These are phyloP conservation scores for Rubia yunnanensis DNA, from an alignment of 257 asterid species.

Conservation along the genomic window DNA sequence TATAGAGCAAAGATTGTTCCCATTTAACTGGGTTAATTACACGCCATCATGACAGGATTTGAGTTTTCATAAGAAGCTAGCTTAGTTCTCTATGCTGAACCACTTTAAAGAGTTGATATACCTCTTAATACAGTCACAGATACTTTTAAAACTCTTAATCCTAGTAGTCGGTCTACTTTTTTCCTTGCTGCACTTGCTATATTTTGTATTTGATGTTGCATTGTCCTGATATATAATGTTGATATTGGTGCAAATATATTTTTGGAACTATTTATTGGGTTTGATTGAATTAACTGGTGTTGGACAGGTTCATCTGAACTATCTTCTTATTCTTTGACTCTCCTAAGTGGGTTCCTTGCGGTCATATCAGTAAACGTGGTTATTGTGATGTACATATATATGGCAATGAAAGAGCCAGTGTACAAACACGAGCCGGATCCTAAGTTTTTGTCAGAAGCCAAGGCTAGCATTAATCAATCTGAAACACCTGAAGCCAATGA, in stretches of 20 bases:
- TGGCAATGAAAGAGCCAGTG: constrained; percentile 88
- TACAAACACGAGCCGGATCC: constrained; percentile 72
- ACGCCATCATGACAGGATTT: not conserved
- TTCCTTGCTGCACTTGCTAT: not conserved
- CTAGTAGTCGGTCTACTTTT: not conserved
- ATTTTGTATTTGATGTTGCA: not conserved
- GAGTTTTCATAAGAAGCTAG: not conserved
- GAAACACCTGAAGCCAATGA: constrained; percentile 9
- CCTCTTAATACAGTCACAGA: too few relatives aligned
- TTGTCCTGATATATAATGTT: not conserved
- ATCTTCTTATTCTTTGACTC: constrained; percentile 56
- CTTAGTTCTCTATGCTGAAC: not conserved
- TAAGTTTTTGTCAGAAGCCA: constrained; percentile 22
- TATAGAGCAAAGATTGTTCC: not conserved
- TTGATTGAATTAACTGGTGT: constrained; percentile 7
- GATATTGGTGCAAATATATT: not conserved
- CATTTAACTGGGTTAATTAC: not conserved
- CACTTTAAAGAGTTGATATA: not conserved
- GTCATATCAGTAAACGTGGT: constrained; percentile 85
- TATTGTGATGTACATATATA: constrained; percentile 56
- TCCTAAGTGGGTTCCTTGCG: constrained; percentile 76
- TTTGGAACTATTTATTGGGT: not conserved
- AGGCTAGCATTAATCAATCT: constrained; percentile 20
- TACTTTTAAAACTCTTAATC: not conserved
- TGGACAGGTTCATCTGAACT: constrained; percentile 47